Conservation (phyloP, 371 early-diverging fungal genomes). For the Haplosporangium sp. region DNA sequence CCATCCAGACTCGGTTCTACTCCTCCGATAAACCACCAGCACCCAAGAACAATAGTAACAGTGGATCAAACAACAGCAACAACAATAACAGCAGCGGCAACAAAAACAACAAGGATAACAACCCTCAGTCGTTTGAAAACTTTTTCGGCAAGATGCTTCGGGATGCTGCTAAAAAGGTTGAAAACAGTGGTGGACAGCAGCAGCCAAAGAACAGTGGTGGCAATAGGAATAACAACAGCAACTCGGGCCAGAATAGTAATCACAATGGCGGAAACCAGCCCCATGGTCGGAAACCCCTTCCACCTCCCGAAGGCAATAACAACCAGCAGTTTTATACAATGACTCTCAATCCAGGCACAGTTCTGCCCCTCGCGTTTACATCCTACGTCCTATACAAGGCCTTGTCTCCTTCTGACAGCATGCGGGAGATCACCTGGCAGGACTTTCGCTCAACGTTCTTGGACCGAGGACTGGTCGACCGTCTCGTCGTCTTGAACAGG, state of each 20-base stretch:
- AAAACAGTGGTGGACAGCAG: conserved; percentile 17
- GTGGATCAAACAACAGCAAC: conserved; percentile 2
- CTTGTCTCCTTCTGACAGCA: conserved; percentile 60
- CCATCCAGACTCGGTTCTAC: conserved; percentile 27
- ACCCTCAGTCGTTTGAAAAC: conserved; percentile 53
- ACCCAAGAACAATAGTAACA: conserved; percentile 20
- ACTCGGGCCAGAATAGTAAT: not conserved
- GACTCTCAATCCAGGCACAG: conserved; percentile 60
- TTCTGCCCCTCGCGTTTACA: conserved; percentile 63
- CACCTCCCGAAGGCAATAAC: conserved; percentile 79
- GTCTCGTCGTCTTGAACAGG: conserved; percentile 88
- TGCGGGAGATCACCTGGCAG: conserved; percentile 89
- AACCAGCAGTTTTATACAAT: conserved; percentile 42
- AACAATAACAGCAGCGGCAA: conserved; percentile 12
- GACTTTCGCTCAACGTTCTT: conserved; percentile 89
- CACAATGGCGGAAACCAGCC: conserved; percentile 12
- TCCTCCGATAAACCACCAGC: conserved; percentile 36
- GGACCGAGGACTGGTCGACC: conserved; percentile 93
- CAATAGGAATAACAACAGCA: conserved; percentile 29
- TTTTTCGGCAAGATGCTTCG: conserved; percentile 52
- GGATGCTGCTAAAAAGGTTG: conserved; percentile 40
- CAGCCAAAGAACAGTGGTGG: conserved; percentile 31
- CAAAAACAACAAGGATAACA: conserved; percentile 6
- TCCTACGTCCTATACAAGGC: conserved; percentile 67
- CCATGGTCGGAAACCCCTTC: conserved; percentile 13